Percentiles rank a stretch among this genome's conserved stretches.
These are phyloP conservation scores for Eutrema salsugineum DNA, from an alignment of 441 rosid species.

Conservation along the genomic window DNA sequence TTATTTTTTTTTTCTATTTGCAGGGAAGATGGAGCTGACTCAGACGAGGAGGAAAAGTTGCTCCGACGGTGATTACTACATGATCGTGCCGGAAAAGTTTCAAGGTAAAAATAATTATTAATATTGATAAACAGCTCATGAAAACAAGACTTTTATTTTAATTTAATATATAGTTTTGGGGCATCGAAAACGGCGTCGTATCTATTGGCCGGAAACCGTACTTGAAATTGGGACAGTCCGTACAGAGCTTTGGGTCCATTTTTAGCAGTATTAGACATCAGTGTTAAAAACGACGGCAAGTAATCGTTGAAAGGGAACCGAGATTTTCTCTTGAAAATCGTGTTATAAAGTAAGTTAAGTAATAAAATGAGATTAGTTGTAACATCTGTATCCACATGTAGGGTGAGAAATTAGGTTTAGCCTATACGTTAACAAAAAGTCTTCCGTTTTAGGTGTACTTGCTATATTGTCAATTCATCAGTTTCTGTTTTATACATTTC, in stretches of 20 bases:
- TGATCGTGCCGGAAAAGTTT: conserved; percentile 44
- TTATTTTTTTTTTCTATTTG: background rate
- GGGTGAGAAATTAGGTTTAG: background rate
- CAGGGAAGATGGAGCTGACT: conserved; percentile 35
- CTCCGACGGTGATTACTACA: conserved; percentile 51
- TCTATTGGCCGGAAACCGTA: background rate
- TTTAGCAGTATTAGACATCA: conserved; percentile 35
- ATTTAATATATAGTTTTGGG: background rate
- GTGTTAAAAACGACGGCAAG: conserved; percentile 32
- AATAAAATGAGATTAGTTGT: conserved; percentile 17
- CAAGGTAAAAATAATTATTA: conserved; percentile 42
- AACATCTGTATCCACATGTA: conserved; percentile 36
- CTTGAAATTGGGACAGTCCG: conserved; percentile 17
- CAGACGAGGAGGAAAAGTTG: conserved; percentile 54
- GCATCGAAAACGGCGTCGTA: conserved; percentile 11
- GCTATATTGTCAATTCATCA: conserved; percentile 21
- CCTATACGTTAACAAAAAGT: conserved; percentile 11
- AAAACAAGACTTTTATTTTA: background rate
- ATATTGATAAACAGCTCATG: background rate
- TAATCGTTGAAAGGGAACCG: background rate
- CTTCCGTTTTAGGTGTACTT: conserved; percentile 34
- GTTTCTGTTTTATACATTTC: conserved; percentile 17
- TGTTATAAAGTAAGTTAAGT: conserved; percentile 2
- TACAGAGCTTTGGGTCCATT: background rate
- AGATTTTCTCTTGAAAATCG: background rate